These are phyloP conservation scores for Physcia stellaris DNA, from an alignment of 495 filamentous ascomycete genomes.

Conservation along the genomic window DNA sequence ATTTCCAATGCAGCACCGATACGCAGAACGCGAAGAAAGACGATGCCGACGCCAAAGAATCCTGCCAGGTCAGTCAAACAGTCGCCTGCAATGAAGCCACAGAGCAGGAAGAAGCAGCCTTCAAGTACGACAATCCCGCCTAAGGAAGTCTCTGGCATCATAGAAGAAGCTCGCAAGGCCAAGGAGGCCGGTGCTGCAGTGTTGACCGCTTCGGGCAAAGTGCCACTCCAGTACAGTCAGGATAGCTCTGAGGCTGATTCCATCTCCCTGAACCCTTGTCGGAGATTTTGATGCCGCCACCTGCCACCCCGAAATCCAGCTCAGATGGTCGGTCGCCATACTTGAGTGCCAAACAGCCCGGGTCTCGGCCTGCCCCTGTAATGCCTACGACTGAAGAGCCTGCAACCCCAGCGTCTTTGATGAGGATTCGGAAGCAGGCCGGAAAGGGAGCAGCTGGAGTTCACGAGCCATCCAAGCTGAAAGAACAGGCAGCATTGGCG, in stretches of 20 bases:
- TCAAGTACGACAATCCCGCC: constrained; percentile 42
- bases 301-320: constrained; percentile 37
- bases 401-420: constrained; percentile 75
- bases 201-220: constrained; percentile 23
- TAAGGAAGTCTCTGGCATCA: constrained; percentile 39
- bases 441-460: constrained; percentile 14
- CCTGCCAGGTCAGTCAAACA: constrained; percentile 44
- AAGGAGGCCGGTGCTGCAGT: constrained; percentile 19
- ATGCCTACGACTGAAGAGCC: constrained; percentile 28
- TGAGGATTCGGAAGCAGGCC: constrained; percentile 45
- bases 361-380: constrained; percentile 10
- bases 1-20: constrained; percentile 23
- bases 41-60: constrained; percentile 28
- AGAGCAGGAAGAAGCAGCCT: constrained; percentile 45
- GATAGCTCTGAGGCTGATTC: constrained; percentile 55
- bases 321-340: constrained; percentile 40
- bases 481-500: constrained; percentile 16
- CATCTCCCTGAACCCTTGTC: constrained; percentile 59
- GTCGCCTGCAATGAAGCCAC: constrained; percentile 75
- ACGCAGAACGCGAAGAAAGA: constrained; percentile 19
- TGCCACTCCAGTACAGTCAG: constrained; percentile 30
- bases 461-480: constrained; percentile 26
- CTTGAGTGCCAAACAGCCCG: constrained; percentile 27
- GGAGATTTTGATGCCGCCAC: constrained; percentile 60
- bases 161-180: constrained; percentile 19